Base-by-base conservation (phyloP, 345 rosid genomes). In the Chamaenerion angustifolium region DNA sequence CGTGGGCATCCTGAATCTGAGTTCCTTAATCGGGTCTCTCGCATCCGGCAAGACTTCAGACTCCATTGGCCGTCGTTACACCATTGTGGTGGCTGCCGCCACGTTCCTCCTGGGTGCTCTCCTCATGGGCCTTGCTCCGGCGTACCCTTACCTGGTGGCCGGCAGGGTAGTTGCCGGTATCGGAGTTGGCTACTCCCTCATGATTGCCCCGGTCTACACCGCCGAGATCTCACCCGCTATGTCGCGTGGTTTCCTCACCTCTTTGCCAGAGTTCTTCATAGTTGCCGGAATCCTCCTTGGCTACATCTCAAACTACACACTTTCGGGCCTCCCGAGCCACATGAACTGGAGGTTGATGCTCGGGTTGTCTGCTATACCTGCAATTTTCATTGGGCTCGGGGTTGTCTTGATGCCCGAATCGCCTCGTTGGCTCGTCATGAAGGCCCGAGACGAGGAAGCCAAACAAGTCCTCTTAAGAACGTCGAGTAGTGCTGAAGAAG, bases 21-120 rank as follows among this genome's bases (percentile, higher is more conserved):
- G 63, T 49, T 77, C 93, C 8, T 56, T 80, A n/a, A 51, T 80
- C 4, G 88, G 84, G 13, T 61, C 87, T 6, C 56, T 70, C 1
- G 78, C 75, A 7, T 60, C 80, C 0, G 87, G 79, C 1, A 83
- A 64, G 63, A 77, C 80, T 16, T 83, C 93, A 0, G 88, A 83
- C 54, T 47, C 16, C 17, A 73, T 77, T 0, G 85, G 85, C 49
- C 46, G 84, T 48, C 72, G 76, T 4, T 77, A 73, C 60, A 75
- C 87, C 0, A 77, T 83, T 8, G 66, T 64, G 6, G 43, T 83
- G 8, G 80, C 87, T 0, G 74, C 87, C 0, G n/a, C 68, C 25
- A 62, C 73, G 10, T 83, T 83, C 59, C 53, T 77, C 2, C 5
- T 67, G 0, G 93, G 87, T 1, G 87, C 87, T 3, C 31, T 73